phyloP scores from a whole-genome alignment of 2,329 filamentous ascomycete species.

The Diplodia seriata region DNA sequence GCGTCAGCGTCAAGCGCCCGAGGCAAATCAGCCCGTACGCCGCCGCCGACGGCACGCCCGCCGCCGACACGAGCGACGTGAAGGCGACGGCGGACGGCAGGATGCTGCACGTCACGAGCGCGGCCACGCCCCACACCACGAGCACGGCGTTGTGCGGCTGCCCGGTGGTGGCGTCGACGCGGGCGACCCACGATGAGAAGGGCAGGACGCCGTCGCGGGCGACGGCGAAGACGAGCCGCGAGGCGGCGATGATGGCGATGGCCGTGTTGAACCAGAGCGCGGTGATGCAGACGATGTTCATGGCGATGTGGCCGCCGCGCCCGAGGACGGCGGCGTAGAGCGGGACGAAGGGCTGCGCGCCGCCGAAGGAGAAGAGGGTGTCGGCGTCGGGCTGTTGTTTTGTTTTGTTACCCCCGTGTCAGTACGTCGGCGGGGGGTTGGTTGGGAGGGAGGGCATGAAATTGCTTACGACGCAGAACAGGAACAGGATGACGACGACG shows the following conservation, averaged over 20 bases:
- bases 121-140: slow-evolving; percentile 62
- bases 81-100: slow-evolving; percentile 59
- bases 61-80: slow-evolving; percentile 48
- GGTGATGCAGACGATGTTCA: slow-evolving; percentile 64
- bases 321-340: slow-evolving; percentile 65
- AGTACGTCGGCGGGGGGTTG: no score
- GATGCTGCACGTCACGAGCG: slow-evolving; percentile 65
- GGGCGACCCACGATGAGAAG: slow-evolving; percentile 64
- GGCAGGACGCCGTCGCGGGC: slow-evolving; percentile 67
- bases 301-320: slow-evolving; percentile 64
- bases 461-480: slow-evolving; percentile 59
- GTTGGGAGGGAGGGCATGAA: no score
- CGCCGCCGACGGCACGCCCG: slow-evolving; percentile 50
- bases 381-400: slow-evolving; percentile 62
- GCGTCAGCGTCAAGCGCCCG: slow-evolving; percentile 48
- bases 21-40: slow-evolving; percentile 47
- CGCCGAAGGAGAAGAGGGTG: slow-evolving; percentile 60
- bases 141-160: slow-evolving; percentile 67
- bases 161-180: slow-evolving; percentile 52
- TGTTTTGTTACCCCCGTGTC: no score
- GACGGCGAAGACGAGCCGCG: slow-evolving; percentile 68
- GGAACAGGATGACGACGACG: slow-evolving; percentile 63
- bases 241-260: slow-evolving; percentile 65
- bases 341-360: slow-evolving; percentile 65
- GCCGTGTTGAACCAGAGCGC: slow-evolving; percentile 63